Evolutionary conservation across 208 protist species (phyloP), one percentile per base, ranked within the genome.

Genomic region (Strigomonas culicis): DNA sequence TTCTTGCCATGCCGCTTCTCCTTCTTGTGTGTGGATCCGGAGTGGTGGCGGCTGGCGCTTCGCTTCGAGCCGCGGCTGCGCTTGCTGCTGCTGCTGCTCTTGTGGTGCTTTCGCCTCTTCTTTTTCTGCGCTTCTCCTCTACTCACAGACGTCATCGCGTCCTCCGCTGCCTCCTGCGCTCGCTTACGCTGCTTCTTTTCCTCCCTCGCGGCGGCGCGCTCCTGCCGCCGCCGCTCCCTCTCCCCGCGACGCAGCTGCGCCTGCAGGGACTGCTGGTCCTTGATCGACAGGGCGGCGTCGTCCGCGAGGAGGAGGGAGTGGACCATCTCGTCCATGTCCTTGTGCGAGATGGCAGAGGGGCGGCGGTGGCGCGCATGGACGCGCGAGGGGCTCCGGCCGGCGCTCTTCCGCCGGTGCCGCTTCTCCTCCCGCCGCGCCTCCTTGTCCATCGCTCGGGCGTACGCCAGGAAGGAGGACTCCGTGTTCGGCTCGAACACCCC

Each of bases 1-100:
- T 70, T 70, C 46, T 70, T 58, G 4, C 31, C 27, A 24, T 55
- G 36, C 32, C 6, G 36, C 56, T 60, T 46, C 8, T 44, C 44
- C 30, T 27, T 60, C 56, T 60, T 64, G 11, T 63, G 15, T 60
- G 46, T n/a, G n/a, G 49, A 24, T 10, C 8, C 17, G 6, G n/a
- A 25, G 11, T 58, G 24, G 52, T 52, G 47, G 47, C 19, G 47
- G 47, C 47, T 52, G 47, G 11, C 19, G 52, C 52, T 58, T 10
- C 31, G 52, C n/a, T 36, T 41, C n/a, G 31, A 31, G 8, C 32
- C 22, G 32, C 32, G 13, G 57, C 8, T 47, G 34, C 30, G 31
- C 21, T 19, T n/a, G n/a, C n/a, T n/a, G n/a, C n/a, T n/a, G n/a
- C n/a, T n/a, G n/a, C n/a, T n/a, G n/a, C n/a, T n/a, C n/a, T n/a